These are phyloP conservation scores for Didymella segeticola DNA, from an alignment of 2,329 filamentous ascomycete species.

Conservation along the genomic window DNA sequence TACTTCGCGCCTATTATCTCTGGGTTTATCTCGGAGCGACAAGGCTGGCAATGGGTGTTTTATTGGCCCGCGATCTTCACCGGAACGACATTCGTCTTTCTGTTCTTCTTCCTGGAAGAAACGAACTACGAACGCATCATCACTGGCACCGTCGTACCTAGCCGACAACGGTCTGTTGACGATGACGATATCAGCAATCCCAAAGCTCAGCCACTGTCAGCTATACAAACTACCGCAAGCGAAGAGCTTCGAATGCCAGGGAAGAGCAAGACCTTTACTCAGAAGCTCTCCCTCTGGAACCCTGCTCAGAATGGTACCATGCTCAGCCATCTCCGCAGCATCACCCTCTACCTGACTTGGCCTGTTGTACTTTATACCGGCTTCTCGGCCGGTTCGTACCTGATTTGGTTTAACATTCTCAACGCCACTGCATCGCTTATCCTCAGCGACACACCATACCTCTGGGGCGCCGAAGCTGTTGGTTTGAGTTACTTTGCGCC, in stretches of 20 bases:
- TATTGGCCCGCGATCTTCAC: slow-evolving; percentile 63
- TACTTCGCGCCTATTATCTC: slow-evolving; percentile 48
- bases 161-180: not conserved
- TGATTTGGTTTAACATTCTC: slow-evolving; percentile 40
- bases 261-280: slow-evolving; percentile 23
- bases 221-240: slow-evolving; percentile 23
- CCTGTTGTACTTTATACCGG: slow-evolving; percentile 42
- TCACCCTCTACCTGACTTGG: slow-evolving; percentile 43
- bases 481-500: slow-evolving; percentile 31
- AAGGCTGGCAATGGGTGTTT: slow-evolving; percentile 48
- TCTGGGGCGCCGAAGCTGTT: slow-evolving; percentile 32
- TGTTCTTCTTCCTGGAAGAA: slow-evolving; percentile 68
- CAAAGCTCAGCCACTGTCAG: slow-evolving; percentile 17
- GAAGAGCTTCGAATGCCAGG: slow-evolving; percentile 7
- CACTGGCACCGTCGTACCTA: slow-evolving; percentile 12
- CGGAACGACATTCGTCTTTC: slow-evolving; percentile 57
- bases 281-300: slow-evolving; percentile 35
- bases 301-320: slow-evolving; percentile 24
- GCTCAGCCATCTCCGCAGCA: slow-evolving; percentile 29
- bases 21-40: slow-evolving; percentile 46
- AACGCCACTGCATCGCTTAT: slow-evolving; percentile 38
- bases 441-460: slow-evolving; percentile 30
- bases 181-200: slow-evolving; percentile 1
- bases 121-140: slow-evolving; percentile 60
- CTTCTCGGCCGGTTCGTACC: slow-evolving; percentile 35